These are phyloP conservation scores for Guadua angustifolia DNA, from an alignment of 176 grass and related monocot genomes.

Conservation along the genomic window DNA sequence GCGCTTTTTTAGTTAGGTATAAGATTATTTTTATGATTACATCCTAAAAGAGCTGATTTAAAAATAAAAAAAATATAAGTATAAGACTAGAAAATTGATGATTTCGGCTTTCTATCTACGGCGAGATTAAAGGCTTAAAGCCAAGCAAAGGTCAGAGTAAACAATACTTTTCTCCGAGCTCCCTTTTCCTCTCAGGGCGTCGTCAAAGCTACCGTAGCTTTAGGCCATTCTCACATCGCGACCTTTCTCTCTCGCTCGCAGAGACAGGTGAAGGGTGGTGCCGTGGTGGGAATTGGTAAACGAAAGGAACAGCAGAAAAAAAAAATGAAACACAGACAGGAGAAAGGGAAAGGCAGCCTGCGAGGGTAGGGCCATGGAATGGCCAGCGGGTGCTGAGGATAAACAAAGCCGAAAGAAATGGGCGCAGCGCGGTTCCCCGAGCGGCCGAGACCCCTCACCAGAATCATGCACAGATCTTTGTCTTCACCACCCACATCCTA, in stretches of 20 bases:
- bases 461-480: constrained; percentile 70
- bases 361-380: constrained; percentile 1
- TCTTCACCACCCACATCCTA: constrained; percentile 42
- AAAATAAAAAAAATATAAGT: too few relatives aligned
- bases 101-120: background rate
- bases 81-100: too few relatives aligned
- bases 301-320: background rate
- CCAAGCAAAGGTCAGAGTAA: constrained; percentile 47
- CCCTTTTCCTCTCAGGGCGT: constrained; percentile 15
- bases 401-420: constrained; percentile 50
- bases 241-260: constrained; percentile 25
- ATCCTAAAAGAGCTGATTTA: too few relatives aligned
- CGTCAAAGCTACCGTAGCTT: constrained; percentile 45
- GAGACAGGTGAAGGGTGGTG: background rate
- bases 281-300: background rate
- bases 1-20: too few relatives aligned
- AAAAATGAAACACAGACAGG: background rate
- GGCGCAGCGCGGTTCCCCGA: constrained; percentile 54
- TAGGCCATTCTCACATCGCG: constrained; percentile 31
- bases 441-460: constrained; percentile 11
- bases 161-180: constrained; percentile 18
- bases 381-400: background rate
- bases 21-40: too few relatives aligned
- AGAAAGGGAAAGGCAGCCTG: constrained; percentile 30
- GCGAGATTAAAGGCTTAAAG: constrained; percentile 39